These are phyloP conservation scores for Graphiopsis chlorocephala DNA, from an alignment of 2,329 filamentous ascomycete genomes.

Conservation along the genomic window DNA sequence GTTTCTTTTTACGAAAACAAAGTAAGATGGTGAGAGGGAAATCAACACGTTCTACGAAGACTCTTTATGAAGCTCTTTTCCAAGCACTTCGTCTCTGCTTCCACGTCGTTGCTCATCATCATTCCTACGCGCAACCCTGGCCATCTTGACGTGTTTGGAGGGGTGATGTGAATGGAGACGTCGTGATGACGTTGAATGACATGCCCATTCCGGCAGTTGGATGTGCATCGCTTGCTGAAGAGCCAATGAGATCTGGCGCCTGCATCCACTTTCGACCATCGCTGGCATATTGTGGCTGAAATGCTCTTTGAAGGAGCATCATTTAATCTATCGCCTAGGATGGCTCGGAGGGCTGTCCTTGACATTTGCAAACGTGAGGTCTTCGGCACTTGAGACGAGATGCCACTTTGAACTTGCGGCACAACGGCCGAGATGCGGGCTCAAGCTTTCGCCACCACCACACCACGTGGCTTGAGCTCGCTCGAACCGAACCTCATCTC, in stretches of 20 bases:
- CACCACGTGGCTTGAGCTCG: constrained; percentile 7
- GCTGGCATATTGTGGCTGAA: not conserved
- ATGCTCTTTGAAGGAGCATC: not conserved
- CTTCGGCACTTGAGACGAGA: constrained; percentile 2
- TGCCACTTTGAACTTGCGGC: not conserved
- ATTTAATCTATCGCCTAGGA: constrained; percentile 7
- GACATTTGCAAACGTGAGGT: not conserved
- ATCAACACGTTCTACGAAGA: not conserved
- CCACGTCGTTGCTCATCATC: not conserved
- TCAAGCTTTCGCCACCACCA: constrained; percentile 1
- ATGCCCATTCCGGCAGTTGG: not conserved
- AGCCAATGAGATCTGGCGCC: not conserved
- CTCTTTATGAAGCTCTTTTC: not conserved
- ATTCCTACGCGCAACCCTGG: not conserved
- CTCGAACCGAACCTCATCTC: not conserved
- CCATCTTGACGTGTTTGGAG: constrained; percentile 5
- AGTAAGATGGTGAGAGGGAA: not conserved
- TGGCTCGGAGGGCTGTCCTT: not conserved
- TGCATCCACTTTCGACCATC: not conserved
- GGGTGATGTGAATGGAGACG: not conserved
- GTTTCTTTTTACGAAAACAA: not conserved
- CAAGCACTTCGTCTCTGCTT: not conserved
- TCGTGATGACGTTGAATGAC: not conserved
- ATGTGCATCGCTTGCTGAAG: not conserved
- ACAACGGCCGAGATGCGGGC: not conserved